Evolutionary conservation across 805 yeast genomes (phyloP), one percentile per base, ranked within the genome.

Genomic region (Nakazawaea holstii): DNA sequence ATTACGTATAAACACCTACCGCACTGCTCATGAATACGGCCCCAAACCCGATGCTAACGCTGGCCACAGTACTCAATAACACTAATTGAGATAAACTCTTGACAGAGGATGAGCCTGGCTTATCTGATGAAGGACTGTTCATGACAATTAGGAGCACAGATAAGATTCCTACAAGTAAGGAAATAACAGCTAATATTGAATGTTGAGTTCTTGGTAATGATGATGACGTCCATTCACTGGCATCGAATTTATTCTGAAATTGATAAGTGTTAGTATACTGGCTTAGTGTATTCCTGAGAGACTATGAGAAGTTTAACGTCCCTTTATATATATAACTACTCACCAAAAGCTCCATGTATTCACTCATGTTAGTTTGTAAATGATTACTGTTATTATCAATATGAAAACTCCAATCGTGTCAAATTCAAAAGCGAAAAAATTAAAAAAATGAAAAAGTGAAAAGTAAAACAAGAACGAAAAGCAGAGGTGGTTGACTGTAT

Each of bases 1-100:
- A 20, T 43, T 17, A 64, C 24, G 66, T 51, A 41, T 61, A 62
- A 9, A 64, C 65, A 8, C 68, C 69, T 39, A 61, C 58, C 31
- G 51, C 50, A 10, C 65, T 62, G 27, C 68, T 54, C 10, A 62
- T 44, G 15, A 60, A 62, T 24, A 62, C 40, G 8, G 56, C 48
- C 3, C 68, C 63, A 49, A 64, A 64, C 2, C 52, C 51, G 17
- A 41, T 38, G 60, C 58, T 33, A 50, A 57, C 17, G 55, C 62
- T 47, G 55, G 52, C 68, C 49, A 73, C 8, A 6, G 33, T 29
- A 33, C 41, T 59, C 62, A 44, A 26, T n/a, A 45, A 32, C 24
- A 49, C 35, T 46, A 49, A 45, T 27, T 26, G 42, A 3, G 39
- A 9, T 27, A 48, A 35, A 26, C 35, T 48, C 15, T 7, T 10